Base-by-base conservation (phyloP, 352 stramenopile species). In the Globisporangium carolinianum region DNA sequence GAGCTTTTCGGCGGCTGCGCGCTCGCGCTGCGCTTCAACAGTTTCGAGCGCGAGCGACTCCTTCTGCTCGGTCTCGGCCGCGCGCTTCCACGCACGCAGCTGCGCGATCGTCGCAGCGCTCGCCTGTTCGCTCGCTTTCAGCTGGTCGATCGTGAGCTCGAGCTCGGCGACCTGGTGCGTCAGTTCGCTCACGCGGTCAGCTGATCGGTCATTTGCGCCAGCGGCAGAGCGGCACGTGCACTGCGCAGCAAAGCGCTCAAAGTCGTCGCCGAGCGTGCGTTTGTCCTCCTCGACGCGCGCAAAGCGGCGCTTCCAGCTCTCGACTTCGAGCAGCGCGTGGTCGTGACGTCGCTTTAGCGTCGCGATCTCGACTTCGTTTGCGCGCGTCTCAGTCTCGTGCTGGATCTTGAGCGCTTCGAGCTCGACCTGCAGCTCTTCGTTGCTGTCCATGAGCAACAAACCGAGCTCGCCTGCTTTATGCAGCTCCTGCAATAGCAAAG, bases 381-480 rank as follows among this genome's bases (percentile, higher is more conserved):
- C 85, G 7, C 75, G 69, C 12, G 65, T 72, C 56, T 86, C 72
- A 1, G 70, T 79, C 48, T 95, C 85, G 50, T 84, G 61, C 46
- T 87, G 79, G 43, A 95, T 88, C 56, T 86, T 76, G 50, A 91
- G 63, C 48, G 82, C 74, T 49, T 71, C 70, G 47, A 89, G 76
- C 47, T 89, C 70, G 55, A 89, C 62, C 55, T 86, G 67, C 36
- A 93, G 63, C 65, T 92, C 79, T 41, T 92, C 83, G 55, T 95
- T 93, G 38, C 67, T 64, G 42, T 85, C 74, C n/a, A 95, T 58
- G 39, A 95, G 71, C 37, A 72, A 76, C 11, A 91, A 63, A 32
- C 85, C 85, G 61, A 93, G 93, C 62, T 89, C 79, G 6, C 79
- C 85, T 15, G 85, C 85, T 46, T 93, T 79, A 0, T 72, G 71